A percentile compares a stretch with the other conserved stretches of the same genome.
phyloP scores from a whole-genome alignment of 805 yeast genomes.

The Nakazawaea anatomiae region DNA sequence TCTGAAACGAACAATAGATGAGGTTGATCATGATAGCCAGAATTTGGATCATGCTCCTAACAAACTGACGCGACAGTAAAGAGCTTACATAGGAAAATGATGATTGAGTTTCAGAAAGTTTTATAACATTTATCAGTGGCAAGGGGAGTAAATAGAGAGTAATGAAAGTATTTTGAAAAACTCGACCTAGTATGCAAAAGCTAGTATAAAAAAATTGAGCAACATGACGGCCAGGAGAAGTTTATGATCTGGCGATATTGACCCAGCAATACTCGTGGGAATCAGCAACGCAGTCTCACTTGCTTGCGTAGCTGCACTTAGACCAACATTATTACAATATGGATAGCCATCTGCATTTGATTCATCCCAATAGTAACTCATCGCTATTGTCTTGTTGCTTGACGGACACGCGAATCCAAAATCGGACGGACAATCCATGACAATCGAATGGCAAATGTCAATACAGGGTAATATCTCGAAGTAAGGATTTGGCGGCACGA shows the following conservation, averaged over 20 bases:
- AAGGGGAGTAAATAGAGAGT: too few relatives aligned
- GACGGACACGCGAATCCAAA: slow-evolving; percentile 75
- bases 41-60: neutral
- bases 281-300: neutral
- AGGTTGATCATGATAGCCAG: slow-evolving; percentile 2
- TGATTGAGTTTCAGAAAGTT: too few relatives aligned
- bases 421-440: slow-evolving; percentile 75
- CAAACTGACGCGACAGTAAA: neutral
- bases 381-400: slow-evolving; percentile 23
- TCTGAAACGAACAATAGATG: slow-evolving; percentile 1
- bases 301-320: neutral
- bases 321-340: slow-evolving; percentile 33
- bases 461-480: slow-evolving; percentile 85
- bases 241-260: neutral
- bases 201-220: neutral
- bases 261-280: neutral
- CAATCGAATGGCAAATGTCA: slow-evolving; percentile 72
- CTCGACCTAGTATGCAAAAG: too few relatives aligned
- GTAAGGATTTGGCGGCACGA: slow-evolving; percentile 53
- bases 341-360: slow-evolving; percentile 16
- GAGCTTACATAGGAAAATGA: too few relatives aligned
- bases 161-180: too few relatives aligned
- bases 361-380: slow-evolving; percentile 40
- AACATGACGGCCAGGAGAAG: neutral
- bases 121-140: too few relatives aligned